These are phyloP conservation scores for Melaleuca quinquenervia DNA, from an alignment of 345 rosid genomes.

Conservation along the genomic window DNA sequence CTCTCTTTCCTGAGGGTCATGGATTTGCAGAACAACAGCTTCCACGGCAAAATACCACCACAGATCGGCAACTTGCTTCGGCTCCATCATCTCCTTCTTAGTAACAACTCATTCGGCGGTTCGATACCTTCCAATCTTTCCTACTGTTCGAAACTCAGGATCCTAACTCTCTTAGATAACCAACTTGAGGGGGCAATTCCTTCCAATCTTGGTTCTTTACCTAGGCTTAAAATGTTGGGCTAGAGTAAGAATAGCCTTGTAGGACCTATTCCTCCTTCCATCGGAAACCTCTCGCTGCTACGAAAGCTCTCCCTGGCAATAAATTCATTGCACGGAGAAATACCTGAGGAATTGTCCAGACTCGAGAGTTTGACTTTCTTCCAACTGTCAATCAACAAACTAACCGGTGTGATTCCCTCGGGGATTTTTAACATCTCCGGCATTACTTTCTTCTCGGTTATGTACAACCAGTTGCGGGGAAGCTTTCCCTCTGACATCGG, in stretches of 20 bases:
- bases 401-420: background rate
- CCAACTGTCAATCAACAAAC: background rate
- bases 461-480: background rate
- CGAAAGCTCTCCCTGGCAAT: background rate
- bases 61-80: background rate
- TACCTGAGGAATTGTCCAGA: background rate
- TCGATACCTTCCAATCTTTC: background rate
- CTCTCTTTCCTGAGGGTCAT: background rate
- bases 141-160: fast-evolving
- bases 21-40: background rate
- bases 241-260: background rate
- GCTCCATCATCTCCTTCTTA: background rate
- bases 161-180: background rate
- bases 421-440: background rate
- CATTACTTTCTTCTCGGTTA: fast-evolving
- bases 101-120: background rate
- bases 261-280: background rate
- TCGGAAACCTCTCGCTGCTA: background rate
- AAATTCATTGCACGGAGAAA: background rate
- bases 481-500: background rate
- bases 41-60: background rate
- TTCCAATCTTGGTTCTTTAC: background rate
- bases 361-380: background rate
- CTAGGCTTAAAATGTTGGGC: fast-evolving
- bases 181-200: background rate